phyloP scores from a whole-genome alignment of 2,329 filamentous ascomycete species.

The Orbilia javanica region DNA sequence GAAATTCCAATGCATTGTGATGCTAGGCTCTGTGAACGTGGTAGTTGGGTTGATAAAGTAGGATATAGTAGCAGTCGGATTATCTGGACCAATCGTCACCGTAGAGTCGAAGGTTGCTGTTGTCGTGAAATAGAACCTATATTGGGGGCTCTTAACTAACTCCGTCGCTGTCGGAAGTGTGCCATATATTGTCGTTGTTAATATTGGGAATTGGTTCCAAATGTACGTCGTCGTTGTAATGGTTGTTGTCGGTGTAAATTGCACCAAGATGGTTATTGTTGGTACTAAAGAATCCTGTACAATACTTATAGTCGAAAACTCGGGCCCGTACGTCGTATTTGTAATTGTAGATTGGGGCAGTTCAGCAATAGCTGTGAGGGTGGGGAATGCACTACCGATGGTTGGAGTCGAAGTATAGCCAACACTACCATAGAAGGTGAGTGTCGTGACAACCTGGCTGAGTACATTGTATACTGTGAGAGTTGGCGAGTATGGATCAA shows the following conservation, averaged over 20 bases:
- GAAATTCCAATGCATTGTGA: conserved; percentile 26
- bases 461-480: conserved; percentile 29
- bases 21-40: background rate
- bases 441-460: conserved; percentile 37
- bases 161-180: conserved; percentile 36
- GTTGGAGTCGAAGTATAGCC: conserved; percentile 42
- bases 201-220: conserved; percentile 10
- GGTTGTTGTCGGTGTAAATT: conserved; percentile 16
- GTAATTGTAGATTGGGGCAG: conserved; percentile 27
- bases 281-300: conserved; percentile 20
- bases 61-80: conserved; percentile 51
- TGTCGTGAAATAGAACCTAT: conserved; percentile 2
- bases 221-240: conserved; percentile 32
- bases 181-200: conserved; percentile 24
- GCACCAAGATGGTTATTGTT: conserved; percentile 34
- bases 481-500: conserved; percentile 35
- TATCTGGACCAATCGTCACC: conserved; percentile 37
- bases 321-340: conserved; percentile 42
- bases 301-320: conserved; percentile 25
- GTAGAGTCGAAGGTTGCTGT: conserved; percentile 26
- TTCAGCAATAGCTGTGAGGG: conserved; percentile 46
- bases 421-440: conserved; percentile 18
- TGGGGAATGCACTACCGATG: conserved; percentile 38
- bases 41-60: conserved; percentile 27
- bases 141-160: conserved; percentile 18